A percentile compares a stretch with the other conserved stretches of the same genome.
Conservation (phyloP, 768 basidiomycete species). For the Cystoderma amianthinum region DNA sequence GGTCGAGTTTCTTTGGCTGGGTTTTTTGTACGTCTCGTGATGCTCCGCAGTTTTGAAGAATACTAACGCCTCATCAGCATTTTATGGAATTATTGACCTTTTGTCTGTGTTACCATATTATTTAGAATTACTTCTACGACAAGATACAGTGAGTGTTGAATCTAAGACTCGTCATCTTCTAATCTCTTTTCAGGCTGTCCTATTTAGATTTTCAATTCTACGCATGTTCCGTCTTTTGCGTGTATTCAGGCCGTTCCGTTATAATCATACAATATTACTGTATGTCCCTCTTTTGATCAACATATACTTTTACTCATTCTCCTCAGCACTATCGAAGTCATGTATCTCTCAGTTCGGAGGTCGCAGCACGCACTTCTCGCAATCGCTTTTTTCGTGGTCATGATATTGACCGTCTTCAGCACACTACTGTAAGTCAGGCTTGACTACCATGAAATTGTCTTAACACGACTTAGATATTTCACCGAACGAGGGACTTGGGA, state of each 20-base stretch:
- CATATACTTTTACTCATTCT: slow-evolving; percentile 3
- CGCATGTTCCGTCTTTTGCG: slow-evolving; percentile 85
- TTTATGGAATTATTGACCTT: slow-evolving; percentile 82
- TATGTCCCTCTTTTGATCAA: slow-evolving; percentile 26
- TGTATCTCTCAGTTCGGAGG: slow-evolving; percentile 82
- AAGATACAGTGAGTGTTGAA: slow-evolving; percentile 62
- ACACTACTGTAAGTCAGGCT: slow-evolving; percentile 63
- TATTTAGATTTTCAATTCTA: slow-evolving; percentile 88
- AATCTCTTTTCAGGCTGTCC: slow-evolving; percentile 47
- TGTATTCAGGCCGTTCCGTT: slow-evolving; percentile 85
- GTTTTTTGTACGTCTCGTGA: slow-evolving; percentile 46
- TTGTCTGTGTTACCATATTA: slow-evolving; percentile 87
- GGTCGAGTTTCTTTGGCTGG: slow-evolving; percentile 59
- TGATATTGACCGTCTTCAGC: slow-evolving; percentile 84
- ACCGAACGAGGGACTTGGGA: slow-evolving; percentile 92
- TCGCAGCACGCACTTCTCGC: slow-evolving; percentile 86
- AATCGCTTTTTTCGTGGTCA: slow-evolving; percentile 82
- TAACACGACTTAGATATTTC: slow-evolving; percentile 58
- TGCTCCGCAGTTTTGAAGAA: not conserved
- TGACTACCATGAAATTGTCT: too few relatives aligned
- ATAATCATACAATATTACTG: slow-evolving; percentile 79
- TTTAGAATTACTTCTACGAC: slow-evolving; percentile 73
- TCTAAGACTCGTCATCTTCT: not conserved
- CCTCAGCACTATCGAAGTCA: slow-evolving; percentile 78
- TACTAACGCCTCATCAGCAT: slow-evolving; percentile 32